phyloP scores from a whole-genome alignment of 176 grass and related monocot genomes.

The Oryza longistaminata region DNA sequence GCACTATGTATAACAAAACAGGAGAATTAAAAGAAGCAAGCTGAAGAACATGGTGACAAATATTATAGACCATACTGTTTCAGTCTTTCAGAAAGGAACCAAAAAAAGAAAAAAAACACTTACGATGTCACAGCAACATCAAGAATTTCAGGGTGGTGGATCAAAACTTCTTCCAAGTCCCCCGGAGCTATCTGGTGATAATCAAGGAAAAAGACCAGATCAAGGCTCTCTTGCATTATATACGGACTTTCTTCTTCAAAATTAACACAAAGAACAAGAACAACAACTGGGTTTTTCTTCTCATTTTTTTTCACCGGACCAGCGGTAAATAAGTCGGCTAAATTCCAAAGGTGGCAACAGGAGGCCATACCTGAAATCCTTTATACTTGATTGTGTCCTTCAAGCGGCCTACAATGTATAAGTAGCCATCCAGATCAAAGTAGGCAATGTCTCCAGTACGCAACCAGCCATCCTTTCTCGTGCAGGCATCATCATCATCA shows the following conservation, averaged over 20 bases:
- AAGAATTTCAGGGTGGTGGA: conserved; percentile 66
- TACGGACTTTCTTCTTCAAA: background rate
- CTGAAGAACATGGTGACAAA: background rate
- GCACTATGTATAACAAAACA: conserved; percentile 32
- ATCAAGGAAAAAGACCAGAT: conserved; percentile 5
- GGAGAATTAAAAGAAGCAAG: background rate
- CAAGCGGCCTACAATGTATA: conserved; percentile 78
- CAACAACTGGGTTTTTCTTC: background rate
- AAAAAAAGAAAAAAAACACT: conserved; percentile 35
- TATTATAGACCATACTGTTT: background rate
- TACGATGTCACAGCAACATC: conserved; percentile 86
- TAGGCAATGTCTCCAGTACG: conserved; percentile 76
- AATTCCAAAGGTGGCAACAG: conserved; percentile 1
- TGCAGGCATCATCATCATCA: conserved; percentile 33
- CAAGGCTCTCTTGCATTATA: background rate
- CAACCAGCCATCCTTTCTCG: conserved; percentile 59
- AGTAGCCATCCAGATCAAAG: conserved; percentile 84
- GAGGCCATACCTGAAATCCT: conserved; percentile 83
- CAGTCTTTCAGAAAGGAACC: background rate
- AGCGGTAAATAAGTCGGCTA: background rate
- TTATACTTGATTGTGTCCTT: conserved; percentile 98
- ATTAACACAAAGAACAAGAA: background rate
- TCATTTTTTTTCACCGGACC: background rate
- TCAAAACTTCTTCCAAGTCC: conserved; percentile 76
- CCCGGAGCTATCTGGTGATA: conserved; percentile 78